A percentile compares a stretch with the other conserved stretches of the same genome.
Evolutionary conservation across 179 eudicot genomes (phyloP).

Genomic region (Spergularia azorica): DNA sequence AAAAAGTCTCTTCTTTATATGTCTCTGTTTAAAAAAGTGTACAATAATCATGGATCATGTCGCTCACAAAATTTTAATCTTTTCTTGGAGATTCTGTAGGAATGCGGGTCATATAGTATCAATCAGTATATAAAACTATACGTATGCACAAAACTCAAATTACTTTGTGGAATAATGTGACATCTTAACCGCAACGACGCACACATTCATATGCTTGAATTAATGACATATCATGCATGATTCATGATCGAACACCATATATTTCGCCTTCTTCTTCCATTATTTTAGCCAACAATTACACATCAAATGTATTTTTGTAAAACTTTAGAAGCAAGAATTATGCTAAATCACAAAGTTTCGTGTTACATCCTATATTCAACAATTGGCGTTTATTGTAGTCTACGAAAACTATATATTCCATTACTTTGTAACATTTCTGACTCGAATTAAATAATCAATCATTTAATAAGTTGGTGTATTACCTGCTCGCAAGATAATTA

Average conservation of each 20-base stretch:
- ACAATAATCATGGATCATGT: conserved; percentile 3
- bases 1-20: neutral
- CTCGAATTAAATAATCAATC: no score
- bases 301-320: neutral
- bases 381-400: no score
- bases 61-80: neutral
- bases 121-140: no score
- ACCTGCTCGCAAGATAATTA: no score
- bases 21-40: neutral
- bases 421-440: no score
- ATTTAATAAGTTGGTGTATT: no score
- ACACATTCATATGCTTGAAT: conserved; percentile 18
- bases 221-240: neutral
- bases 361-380: no score
- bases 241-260: neutral
- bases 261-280: conserved; percentile 2
- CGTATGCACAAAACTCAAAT: conserved; percentile 8
- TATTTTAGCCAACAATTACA: neutral
- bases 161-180: conserved; percentile 9
- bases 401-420: no score
- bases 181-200: neutral
- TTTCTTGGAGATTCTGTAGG: neutral
- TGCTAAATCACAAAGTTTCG: neutral
- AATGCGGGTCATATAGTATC: neutral
- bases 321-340: neutral